Conservation (phyloP, 2,329 filamentous ascomycete genomes). For the Remersonia thermophila region DNA sequence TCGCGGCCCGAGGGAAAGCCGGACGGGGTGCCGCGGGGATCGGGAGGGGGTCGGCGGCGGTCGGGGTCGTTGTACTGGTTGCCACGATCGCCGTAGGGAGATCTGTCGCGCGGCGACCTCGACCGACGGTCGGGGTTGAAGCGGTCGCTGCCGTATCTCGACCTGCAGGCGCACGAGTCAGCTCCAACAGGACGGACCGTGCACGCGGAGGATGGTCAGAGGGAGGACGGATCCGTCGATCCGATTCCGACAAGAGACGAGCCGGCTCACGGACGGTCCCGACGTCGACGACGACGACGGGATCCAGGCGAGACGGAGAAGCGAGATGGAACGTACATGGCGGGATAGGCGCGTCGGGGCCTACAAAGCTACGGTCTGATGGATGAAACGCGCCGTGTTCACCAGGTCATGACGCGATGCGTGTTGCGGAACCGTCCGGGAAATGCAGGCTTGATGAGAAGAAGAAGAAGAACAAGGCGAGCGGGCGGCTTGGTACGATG, state of each 20-base stretch:
- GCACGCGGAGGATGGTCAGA: no score
- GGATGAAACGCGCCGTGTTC: background rate
- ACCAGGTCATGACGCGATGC: no score
- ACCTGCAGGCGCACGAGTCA: conserved; percentile 30
- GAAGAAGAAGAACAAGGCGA: no score
- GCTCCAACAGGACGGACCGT: conserved; percentile 9
- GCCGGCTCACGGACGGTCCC: no score
- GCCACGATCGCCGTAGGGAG: conserved; percentile 43
- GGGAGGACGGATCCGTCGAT: no score
- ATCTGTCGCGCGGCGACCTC: conserved; percentile 55
- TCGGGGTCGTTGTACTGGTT: conserved; percentile 49
- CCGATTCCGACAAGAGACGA: no score
- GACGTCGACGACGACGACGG: no score
- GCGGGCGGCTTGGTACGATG: no score
- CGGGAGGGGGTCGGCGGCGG: conserved; percentile 53
- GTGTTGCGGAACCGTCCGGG: no score
- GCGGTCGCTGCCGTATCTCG: conserved; percentile 45
- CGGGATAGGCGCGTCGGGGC: background rate
- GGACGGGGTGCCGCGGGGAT: conserved; percentile 42
- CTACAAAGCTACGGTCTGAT: background rate
- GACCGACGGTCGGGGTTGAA: conserved; percentile 53
- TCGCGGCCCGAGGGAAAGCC: conserved; percentile 51
- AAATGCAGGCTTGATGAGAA: no score
- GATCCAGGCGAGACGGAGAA: no score
- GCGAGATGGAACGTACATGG: background rate